Conservation (phyloP, 1,139 yeast genomes). For the Arxiozyma telluris region DNA sequence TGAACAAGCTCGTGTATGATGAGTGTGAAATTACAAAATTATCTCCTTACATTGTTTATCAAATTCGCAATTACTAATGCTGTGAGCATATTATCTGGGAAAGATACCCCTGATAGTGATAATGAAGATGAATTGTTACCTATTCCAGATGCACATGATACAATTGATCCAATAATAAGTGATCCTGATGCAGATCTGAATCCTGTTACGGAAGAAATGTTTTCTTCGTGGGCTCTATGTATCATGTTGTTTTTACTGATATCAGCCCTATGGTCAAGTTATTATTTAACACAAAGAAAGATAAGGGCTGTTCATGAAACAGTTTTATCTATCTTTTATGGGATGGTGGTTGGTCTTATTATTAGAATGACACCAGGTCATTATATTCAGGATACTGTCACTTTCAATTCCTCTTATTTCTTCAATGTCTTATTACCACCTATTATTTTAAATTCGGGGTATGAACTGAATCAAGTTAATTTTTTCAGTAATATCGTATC, state of each 20-base stretch:
- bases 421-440: constrained; percentile 94
- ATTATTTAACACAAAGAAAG: constrained; percentile 81
- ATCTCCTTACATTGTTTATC: constrained; percentile 3
- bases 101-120: constrained; percentile 12
- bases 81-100: not conserved
- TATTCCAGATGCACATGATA: constrained; percentile 15
- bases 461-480: constrained; percentile 90
- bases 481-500: constrained; percentile 89
- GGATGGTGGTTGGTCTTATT: constrained; percentile 89
- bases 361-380: constrained; percentile 92
- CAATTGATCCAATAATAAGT: constrained; percentile 19
- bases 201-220: constrained; percentile 93
- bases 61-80: constrained; percentile 3
- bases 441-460: constrained; percentile 90
- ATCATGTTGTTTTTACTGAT: constrained; percentile 73
- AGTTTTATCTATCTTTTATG: constrained; percentile 88
- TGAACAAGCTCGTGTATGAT: not conserved
- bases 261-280: constrained; percentile 90
- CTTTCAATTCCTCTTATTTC: constrained; percentile 88
- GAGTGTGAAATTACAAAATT: constrained; percentile 1
- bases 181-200: constrained; percentile 47
- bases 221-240: constrained; percentile 94
- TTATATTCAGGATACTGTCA: constrained; percentile 92
- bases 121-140: constrained; percentile 24
- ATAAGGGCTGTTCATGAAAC: constrained; percentile 96